Evolutionary conservation across 2,329 filamentous ascomycete species (phyloP).

Genomic region (Gremmenia infestans): DNA sequence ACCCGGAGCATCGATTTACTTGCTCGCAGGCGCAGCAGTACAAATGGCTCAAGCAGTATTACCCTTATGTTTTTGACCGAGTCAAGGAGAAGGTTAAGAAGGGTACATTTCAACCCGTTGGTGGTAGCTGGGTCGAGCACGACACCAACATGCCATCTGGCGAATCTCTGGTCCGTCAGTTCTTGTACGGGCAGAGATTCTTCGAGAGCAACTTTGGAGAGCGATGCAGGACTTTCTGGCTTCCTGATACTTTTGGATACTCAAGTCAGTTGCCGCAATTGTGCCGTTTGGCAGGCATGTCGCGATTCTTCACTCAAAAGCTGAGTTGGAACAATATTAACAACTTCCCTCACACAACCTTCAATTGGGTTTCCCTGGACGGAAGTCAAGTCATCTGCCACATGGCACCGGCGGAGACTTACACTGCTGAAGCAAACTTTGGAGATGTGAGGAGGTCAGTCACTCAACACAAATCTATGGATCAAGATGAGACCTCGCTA

Average conservation of each 20-base stretch:
- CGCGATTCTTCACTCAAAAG: slow-evolving; percentile 94
- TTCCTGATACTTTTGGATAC: slow-evolving; percentile 97
- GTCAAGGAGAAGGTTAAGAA: slow-evolving; percentile 89
- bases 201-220: slow-evolving; percentile 91
- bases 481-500: slow-evolving; percentile 84
- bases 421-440: slow-evolving; percentile 91
- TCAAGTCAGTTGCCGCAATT: slow-evolving; percentile 91
- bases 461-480: slow-evolving; percentile 90
- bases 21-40: slow-evolving; percentile 95
- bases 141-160: slow-evolving; percentile 97
- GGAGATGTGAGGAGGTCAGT: slow-evolving; percentile 89
- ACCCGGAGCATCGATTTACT: slow-evolving; percentile 88
- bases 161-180: slow-evolving; percentile 89
- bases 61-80: slow-evolving; percentile 82
- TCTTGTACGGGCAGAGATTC: slow-evolving; percentile 90
- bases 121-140: slow-evolving; percentile 97
- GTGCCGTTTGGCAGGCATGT: slow-evolving; percentile 92
- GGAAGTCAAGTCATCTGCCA: slow-evolving; percentile 96
- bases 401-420: slow-evolving; percentile 94
- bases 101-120: slow-evolving; percentile 89
- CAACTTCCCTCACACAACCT: slow-evolving; percentile 96
- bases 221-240: slow-evolving; percentile 89
- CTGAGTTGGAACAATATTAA: slow-evolving; percentile 99
- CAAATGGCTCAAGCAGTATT: slow-evolving; percentile 91
- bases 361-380: slow-evolving; percentile 96